A percentile compares a stretch with the other conserved stretches of the same genome.
Conservation (phyloP, 2,329 filamentous ascomycete species). For the Monilinia vaccinii-corymbosi region DNA sequence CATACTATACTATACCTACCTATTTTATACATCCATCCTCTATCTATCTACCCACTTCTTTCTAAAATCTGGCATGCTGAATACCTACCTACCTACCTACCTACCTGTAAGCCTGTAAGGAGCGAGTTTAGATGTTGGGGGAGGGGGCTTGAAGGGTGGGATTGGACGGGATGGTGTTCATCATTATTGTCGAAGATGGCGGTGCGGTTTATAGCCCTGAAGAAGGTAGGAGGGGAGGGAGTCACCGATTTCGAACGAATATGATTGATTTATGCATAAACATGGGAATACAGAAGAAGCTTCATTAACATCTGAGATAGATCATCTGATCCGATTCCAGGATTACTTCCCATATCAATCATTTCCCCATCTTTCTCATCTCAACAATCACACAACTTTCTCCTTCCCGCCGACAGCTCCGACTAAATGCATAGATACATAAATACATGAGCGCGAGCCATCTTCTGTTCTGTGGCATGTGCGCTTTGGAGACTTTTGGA, state of each 20-base stretch:
- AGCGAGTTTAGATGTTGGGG: background rate
- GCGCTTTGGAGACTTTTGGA: background rate
- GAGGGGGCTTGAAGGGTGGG: no score
- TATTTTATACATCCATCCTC: background rate
- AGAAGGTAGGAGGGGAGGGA: no score
- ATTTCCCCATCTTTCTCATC: background rate
- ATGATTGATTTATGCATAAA: no score
- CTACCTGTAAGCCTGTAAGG: no score
- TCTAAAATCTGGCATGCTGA: background rate
- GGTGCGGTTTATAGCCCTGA: background rate
- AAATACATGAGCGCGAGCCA: background rate
- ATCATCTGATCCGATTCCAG: background rate
- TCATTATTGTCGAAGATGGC: background rate
- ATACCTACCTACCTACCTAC: no score
- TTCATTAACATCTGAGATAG: background rate
- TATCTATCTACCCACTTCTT: background rate
- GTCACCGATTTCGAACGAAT: background rate
- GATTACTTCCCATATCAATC: background rate
- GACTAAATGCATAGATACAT: background rate
- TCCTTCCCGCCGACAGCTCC: no score
- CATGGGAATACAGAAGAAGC: background rate
- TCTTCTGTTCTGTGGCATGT: background rate
- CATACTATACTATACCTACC: background rate
- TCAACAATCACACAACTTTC: background rate
- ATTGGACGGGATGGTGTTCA: no score